phyloP scores from a whole-genome alignment of 2,329 filamentous ascomycete species.

The Claviceps spartinae region DNA sequence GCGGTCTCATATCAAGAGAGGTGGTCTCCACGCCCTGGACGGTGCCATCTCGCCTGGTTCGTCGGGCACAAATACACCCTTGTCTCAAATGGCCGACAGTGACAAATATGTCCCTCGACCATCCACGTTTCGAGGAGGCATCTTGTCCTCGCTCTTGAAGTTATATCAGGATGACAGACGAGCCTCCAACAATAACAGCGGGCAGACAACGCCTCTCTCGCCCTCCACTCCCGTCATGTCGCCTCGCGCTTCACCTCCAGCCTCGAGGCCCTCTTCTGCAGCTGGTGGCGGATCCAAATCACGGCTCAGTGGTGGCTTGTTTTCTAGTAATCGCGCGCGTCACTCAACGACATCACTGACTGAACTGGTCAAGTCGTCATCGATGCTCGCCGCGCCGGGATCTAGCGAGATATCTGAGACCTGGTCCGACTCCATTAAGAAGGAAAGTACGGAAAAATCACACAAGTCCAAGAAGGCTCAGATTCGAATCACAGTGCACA shows the following conservation, averaged over 20 bases:
- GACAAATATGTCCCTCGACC: conserved; percentile 51
- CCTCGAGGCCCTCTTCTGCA: conserved; percentile 27
- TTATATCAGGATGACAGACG: conserved; percentile 43
- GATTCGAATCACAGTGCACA: conserved; percentile 40
- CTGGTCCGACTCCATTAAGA: conserved; percentile 30
- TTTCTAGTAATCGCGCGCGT: conserved; percentile 28
- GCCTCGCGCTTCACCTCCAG: conserved; percentile 26
- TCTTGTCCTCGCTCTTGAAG: conserved; percentile 59
- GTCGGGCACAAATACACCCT: conserved; percentile 25
- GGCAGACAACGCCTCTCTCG: conserved; percentile 26
- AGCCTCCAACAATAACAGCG: conserved; percentile 22
- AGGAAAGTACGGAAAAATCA: conserved; percentile 22
- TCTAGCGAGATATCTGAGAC: conserved; percentile 30
- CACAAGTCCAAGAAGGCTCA: conserved; percentile 25
- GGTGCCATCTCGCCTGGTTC: conserved; percentile 13
- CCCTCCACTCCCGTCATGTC: conserved; percentile 27
- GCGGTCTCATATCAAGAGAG: conserved; percentile 19
- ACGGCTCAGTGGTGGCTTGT: conserved; percentile 24
- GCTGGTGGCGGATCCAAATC: conserved; percentile 18
- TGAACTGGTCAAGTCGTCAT: conserved; percentile 40
- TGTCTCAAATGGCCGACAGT: conserved; percentile 34
- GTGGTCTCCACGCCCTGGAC: conserved; percentile 18
- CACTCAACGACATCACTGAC: conserved; percentile 31
- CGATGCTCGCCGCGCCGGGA: conserved; percentile 35
- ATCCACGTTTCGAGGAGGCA: conserved; percentile 55